Evolutionary conservation across 768 basidiomycete genomes (phyloP).

Genomic region (Paxillus ammoniavirescens): DNA sequence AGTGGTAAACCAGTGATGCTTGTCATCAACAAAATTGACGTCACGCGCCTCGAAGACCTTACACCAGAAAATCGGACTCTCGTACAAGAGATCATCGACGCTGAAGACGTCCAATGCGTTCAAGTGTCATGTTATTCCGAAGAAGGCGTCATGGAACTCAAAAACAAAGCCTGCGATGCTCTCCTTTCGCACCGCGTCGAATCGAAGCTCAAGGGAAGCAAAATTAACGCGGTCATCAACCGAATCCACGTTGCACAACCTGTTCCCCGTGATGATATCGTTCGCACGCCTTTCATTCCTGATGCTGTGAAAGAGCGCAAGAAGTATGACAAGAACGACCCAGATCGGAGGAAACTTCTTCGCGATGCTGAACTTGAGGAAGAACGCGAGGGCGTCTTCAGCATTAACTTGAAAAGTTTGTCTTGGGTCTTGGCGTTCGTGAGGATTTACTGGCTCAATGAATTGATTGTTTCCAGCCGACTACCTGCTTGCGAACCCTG

Average conservation of each 20-base stretch:
- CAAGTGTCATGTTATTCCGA: constrained; percentile 95
- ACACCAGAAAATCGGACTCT: constrained; percentile 69
- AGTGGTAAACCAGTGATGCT: constrained; percentile 89
- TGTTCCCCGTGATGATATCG: constrained; percentile 85
- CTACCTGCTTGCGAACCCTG: constrained; percentile 83
- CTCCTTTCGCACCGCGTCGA: constrained; percentile 95
- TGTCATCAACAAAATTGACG: constrained; percentile 98
- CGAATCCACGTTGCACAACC: constrained; percentile 95
- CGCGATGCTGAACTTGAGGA: constrained; percentile 82
- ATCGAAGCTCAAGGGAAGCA: constrained; percentile 88
- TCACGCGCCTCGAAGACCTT: constrained; percentile 85
- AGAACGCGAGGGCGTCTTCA: constrained; percentile 90
- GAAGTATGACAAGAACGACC: constrained; percentile 88
- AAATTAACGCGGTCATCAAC: constrained; percentile 91
- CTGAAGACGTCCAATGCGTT: constrained; percentile 68
- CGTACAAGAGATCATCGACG: constrained; percentile 83
- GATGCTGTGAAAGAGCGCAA: constrained; percentile 71
- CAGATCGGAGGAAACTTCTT: constrained; percentile 69
- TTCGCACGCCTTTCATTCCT: constrained; percentile 86
- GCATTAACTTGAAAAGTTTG: constrained; percentile 85
- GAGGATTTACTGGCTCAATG: background rate
- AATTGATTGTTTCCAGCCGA: constrained; percentile 59
- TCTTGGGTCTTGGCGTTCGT: background rate
- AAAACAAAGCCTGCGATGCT: constrained; percentile 93
- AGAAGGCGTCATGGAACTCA: constrained; percentile 96